Evolutionary conservation across 805 yeast species (phyloP).

Genomic region (Jamesozyma piceae): DNA sequence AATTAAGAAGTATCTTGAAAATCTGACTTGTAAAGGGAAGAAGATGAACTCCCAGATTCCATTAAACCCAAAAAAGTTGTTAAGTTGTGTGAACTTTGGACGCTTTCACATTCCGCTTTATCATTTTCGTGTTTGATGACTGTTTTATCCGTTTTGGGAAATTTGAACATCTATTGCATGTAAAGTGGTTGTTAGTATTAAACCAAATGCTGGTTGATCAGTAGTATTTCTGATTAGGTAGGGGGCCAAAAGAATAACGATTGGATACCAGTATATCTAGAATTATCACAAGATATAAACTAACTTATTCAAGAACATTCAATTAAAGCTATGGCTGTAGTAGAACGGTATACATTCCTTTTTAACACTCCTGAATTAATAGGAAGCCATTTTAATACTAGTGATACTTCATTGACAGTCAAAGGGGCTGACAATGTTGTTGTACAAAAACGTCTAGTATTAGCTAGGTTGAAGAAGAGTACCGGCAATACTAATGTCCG

Average conservation of each 20-base stretch:
- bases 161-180: background rate
- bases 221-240: too few species aligned
- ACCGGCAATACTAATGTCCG: background rate
- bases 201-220: too few species aligned
- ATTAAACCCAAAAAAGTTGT: background rate
- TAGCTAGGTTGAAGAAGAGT: background rate
- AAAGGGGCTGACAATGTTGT: slow-evolving; percentile 9
- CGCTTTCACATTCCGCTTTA: background rate
- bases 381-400: slow-evolving; percentile 5
- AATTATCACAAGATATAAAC: too few species aligned
- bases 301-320: too few species aligned
- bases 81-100: background rate
- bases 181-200: too few species aligned
- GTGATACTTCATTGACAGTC: slow-evolving; percentile 14
- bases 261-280: too few species aligned
- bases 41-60: too few species aligned
- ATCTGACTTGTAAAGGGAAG: too few species aligned
- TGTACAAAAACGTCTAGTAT: slow-evolving; percentile 13
- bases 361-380: slow-evolving; percentile 12
- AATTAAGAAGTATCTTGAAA: too few species aligned
- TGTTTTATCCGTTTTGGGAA: background rate
- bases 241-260: too few species aligned
- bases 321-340: background rate
- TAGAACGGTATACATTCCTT: slow-evolving; percentile 15
- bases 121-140: background rate